Evolutionary conservation across 768 basidiomycete species (phyloP).

Genomic region (Podaxis rugospora): DNA sequence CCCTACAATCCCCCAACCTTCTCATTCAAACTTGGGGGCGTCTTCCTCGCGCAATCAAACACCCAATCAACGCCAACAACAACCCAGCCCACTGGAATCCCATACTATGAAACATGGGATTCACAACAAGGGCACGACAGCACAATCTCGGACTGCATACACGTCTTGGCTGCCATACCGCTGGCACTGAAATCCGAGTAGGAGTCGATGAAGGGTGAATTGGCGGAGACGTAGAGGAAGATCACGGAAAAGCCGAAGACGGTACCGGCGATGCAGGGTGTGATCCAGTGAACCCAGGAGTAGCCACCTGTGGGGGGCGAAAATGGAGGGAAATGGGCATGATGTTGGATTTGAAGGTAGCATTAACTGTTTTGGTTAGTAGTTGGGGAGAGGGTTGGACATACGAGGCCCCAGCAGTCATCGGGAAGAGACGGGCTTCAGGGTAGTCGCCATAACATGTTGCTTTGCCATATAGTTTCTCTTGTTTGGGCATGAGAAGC

Average conservation of each 20-base stretch:
- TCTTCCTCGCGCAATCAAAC: conserved; percentile 22
- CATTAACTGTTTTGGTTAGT: neutral
- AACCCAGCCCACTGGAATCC: conserved; percentile 36
- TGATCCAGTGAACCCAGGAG: conserved; percentile 33
- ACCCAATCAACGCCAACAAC: conserved; percentile 28
- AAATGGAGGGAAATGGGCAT: conserved; percentile 36
- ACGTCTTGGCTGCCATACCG: conserved; percentile 41
- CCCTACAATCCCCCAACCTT: too few relatives aligned
- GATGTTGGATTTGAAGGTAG: conserved; percentile 18
- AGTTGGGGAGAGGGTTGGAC: conserved; percentile 10
- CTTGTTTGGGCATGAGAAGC: conserved; percentile 28
- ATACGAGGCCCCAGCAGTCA: conserved; percentile 36
- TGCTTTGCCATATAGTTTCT: conserved; percentile 26
- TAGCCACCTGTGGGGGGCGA: conserved; percentile 44
- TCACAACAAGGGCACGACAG: conserved; percentile 35
- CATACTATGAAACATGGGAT: conserved; percentile 38
- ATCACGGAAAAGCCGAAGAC: conserved; percentile 39
- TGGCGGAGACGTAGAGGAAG: conserved; percentile 37
- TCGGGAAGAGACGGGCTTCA: conserved; percentile 38
- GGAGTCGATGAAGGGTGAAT: conserved; percentile 42
- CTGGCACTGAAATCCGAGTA: conserved; percentile 38
- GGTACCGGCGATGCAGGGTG: conserved; percentile 30
- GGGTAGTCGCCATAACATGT: conserved; percentile 34
- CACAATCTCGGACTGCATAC: conserved; percentile 31
- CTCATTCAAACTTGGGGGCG: too few relatives aligned